Evolutionary conservation across 2,329 filamentous ascomycete genomes (phyloP).

Genomic region (Microcyclospora tardicrescens): DNA sequence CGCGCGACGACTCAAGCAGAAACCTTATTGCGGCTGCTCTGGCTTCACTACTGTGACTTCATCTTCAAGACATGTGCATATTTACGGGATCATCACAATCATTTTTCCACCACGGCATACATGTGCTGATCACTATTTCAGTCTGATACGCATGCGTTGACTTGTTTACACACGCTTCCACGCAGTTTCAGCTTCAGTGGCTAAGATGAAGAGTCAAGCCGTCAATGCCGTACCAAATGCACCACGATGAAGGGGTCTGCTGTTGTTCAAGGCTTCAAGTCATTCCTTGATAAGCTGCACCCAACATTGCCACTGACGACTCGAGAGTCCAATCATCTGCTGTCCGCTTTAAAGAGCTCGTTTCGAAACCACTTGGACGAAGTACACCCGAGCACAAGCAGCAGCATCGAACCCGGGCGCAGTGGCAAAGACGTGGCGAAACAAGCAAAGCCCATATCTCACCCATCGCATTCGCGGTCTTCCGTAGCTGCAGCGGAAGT

Average conservation of each 20-base stretch:
- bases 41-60: too few relatives aligned
- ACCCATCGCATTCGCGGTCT: constrained; percentile 9
- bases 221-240: too few relatives aligned
- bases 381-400: constrained; percentile 35
- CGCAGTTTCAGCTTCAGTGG: neutral
- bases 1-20: too few relatives aligned
- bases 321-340: constrained; percentile 46
- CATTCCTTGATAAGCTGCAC: constrained; percentile 42
- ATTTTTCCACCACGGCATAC: neutral
- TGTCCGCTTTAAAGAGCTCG: constrained; percentile 47
- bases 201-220: too few relatives aligned
- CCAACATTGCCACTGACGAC: constrained; percentile 40
- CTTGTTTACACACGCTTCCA: neutral
- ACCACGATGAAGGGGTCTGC: constrained; percentile 39
- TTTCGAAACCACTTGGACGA: constrained; percentile 51
- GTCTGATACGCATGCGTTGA: neutral
- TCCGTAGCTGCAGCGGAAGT: constrained; percentile 28
- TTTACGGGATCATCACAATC: neutral
- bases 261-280: constrained; percentile 32
- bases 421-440: neutral
- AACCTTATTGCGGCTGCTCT: too few relatives aligned
- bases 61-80: neutral
- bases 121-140: neutral
- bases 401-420: constrained; percentile 9
- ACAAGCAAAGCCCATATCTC: constrained; percentile 4